Base-by-base conservation (phyloP, 139 green algal species). In the Micractinium sp. region DNA sequence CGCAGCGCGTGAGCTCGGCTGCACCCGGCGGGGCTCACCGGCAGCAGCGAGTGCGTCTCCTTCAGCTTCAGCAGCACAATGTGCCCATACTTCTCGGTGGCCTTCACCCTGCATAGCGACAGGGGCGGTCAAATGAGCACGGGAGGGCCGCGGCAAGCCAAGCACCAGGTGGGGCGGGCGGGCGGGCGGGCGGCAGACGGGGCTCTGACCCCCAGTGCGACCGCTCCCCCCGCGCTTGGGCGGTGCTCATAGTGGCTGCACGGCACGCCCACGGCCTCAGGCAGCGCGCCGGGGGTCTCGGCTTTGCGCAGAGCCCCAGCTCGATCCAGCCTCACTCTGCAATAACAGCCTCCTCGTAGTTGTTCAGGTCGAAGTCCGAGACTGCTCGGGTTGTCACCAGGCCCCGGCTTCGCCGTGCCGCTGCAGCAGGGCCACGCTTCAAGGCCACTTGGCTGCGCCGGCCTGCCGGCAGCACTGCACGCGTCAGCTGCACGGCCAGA, bases 1-100 rank as follows among this genome's bases (percentile, higher is more conserved):
- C 47, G 47, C 47, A 56, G 47, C 47, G 47, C 9, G 47, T 9
- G 5, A 56, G 47, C 7, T 9, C 47, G 7, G 47, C 47, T 56
- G 47, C 47, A 56, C 7, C 47, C 47, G 47, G 47, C 47, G 47
- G 7, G 47, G 47, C 47, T 56, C 47, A 56, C 93, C 27, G 89
- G 90, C 67, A 95, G 76, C 53, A 94, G 39, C n/a, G 74, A 82
- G 25, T 89, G 86, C 23, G 74, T 89, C 53, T 94, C 92, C 39
- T 93, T 88, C 29, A 95, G 85, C 53, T 85, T 81, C 12, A 95
- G 86, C 77, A 95, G 89, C 35, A 95, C 91, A 19, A 93, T 81
- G 66, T 94, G 85, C 12, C 92, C 92, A 47, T 92, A 83, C 38
- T 89, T 61, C 13, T 93, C 84, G 16, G 87, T 92, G 23, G 82